phyloP scores from a whole-genome alignment of 2,329 filamentous ascomycete genomes.

The Alternaria atra region DNA sequence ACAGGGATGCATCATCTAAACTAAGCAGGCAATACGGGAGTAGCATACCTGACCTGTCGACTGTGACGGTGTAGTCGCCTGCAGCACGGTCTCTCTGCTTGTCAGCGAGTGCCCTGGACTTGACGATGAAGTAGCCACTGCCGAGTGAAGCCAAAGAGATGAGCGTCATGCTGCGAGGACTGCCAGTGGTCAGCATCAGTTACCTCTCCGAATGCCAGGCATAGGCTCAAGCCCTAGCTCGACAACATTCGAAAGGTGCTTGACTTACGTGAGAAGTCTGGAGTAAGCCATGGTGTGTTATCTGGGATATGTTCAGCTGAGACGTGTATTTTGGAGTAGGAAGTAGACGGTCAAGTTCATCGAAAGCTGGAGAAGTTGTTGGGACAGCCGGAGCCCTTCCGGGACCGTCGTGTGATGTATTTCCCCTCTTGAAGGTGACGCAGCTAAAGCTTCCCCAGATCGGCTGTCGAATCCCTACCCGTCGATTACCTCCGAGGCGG shows the following conservation, averaged over 20 bases:
- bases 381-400: constrained; percentile 1
- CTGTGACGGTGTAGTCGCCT: constrained; percentile 49
- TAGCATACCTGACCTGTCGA: constrained; percentile 47
- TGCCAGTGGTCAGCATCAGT: constrained; percentile 29
- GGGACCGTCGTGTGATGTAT: constrained; percentile 32
- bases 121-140: constrained; percentile 45
- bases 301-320: neutral
- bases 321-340: neutral
- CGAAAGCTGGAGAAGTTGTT: constrained; percentile 2
- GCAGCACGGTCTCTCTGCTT: constrained; percentile 38
- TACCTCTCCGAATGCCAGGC: constrained; percentile 8
- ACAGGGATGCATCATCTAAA: neutral
- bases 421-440: constrained; percentile 31
- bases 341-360: neutral
- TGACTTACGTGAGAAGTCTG: constrained; percentile 43
- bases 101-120: constrained; percentile 38
- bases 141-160: constrained; percentile 44
- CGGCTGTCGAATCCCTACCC: constrained; percentile 12
- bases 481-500: constrained; percentile 12
- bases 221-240: constrained; percentile 4
- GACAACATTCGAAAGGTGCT: neutral
- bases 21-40: neutral
- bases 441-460: constrained; percentile 27
- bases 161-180: constrained; percentile 44
- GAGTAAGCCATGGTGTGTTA: constrained; percentile 39